Conservation (phyloP, 2,329 filamentous ascomycete species). For the Delphinella strobiligena region DNA sequence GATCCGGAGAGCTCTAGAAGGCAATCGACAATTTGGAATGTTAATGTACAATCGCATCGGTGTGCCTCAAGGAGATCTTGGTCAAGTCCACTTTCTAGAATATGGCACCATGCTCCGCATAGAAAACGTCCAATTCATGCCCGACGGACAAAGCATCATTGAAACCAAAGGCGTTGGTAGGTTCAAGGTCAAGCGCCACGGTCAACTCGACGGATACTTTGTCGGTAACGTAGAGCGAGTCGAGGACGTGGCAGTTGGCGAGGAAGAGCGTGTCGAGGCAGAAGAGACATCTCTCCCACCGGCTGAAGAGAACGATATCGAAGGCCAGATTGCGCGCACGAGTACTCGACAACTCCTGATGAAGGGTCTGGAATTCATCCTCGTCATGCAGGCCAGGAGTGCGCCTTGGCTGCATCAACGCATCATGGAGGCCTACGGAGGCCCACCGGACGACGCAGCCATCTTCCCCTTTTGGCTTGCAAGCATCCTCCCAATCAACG, state of each 20-base stretch:
- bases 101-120: slow-evolving; percentile 72
- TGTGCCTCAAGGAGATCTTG: slow-evolving; percentile 41
- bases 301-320: slow-evolving; percentile 16
- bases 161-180: slow-evolving; percentile 66
- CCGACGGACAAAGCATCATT: slow-evolving; percentile 71
- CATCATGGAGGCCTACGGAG: slow-evolving; percentile 63
- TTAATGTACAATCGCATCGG: slow-evolving; percentile 53
- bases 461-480: slow-evolving; percentile 87
- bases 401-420: slow-evolving; percentile 64
- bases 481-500: slow-evolving; percentile 63
- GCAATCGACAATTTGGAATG: slow-evolving; percentile 73
- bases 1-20: slow-evolving; percentile 66
- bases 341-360: slow-evolving; percentile 61
- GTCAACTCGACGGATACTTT: slow-evolving; percentile 61
- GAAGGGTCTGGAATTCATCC: slow-evolving; percentile 54
- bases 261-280: slow-evolving; percentile 68
- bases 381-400: slow-evolving; percentile 53
- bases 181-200: slow-evolving; percentile 58
- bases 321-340: slow-evolving; percentile 39
- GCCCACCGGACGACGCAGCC: slow-evolving; percentile 63
- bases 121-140: slow-evolving; percentile 57
- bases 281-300: slow-evolving; percentile 42
- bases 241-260: slow-evolving; percentile 68
- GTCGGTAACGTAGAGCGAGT: slow-evolving; percentile 65
- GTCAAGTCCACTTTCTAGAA: slow-evolving; percentile 48